phyloP scores from a whole-genome alignment of 495 filamentous ascomycete species.

The Neurospora sp. region DNA sequence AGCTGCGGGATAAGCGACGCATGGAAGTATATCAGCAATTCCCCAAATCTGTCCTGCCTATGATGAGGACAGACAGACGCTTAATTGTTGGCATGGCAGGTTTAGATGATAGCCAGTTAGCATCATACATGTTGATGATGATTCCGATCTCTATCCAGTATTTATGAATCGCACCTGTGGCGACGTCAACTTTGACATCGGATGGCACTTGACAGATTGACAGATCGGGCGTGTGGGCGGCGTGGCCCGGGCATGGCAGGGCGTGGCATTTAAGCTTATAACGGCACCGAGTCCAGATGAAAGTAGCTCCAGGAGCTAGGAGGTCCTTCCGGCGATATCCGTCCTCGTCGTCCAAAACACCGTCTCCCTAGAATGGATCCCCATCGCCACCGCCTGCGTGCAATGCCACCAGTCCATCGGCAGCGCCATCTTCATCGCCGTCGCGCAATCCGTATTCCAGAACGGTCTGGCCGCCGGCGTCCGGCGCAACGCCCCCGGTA shows the following conservation, averaged over 20 bases:
- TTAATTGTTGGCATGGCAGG: neutral
- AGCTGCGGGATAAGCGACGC: neutral
- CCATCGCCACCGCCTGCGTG: conserved; percentile 52
- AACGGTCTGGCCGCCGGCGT: conserved; percentile 41
- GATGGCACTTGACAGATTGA: neutral
- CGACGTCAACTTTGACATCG: neutral
- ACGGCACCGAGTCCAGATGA: too few species aligned
- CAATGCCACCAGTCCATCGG: conserved; percentile 60
- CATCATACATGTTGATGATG: neutral
- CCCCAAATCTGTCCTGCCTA: neutral
- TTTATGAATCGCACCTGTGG: neutral
- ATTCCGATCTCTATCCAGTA: too few species aligned
- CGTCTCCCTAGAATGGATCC: conserved; percentile 44
- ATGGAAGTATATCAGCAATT: neutral
- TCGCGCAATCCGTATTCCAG: conserved; percentile 56
- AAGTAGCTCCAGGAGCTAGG: too few species aligned
- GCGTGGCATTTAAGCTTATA: neutral
- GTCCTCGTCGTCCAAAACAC: conserved; percentile 44
- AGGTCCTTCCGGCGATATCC: too few species aligned
- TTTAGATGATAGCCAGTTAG: neutral
- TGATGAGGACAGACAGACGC: neutral
- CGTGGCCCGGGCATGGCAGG: neutral
- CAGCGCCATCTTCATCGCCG: conserved; percentile 57
- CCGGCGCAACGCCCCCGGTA: conserved; percentile 13
- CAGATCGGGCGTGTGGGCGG: neutral